Evolutionary conservation across 306 rosid species (phyloP).

Genomic region (Inga leiocalycina): DNA sequence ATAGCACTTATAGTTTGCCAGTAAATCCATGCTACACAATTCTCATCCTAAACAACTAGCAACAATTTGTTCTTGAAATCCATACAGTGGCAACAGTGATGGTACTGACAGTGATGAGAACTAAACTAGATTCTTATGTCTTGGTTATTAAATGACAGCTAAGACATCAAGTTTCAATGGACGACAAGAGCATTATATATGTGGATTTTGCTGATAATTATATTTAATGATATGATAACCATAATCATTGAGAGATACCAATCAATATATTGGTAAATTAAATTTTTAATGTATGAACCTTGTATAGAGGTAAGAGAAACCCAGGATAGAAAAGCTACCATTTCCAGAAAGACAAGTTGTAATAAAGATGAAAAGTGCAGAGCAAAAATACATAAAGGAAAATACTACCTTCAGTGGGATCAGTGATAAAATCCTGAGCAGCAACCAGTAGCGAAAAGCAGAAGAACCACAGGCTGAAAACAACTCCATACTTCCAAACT

Average conservation of each 20-base stretch:
- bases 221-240: background rate
- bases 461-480: constrained; percentile 50
- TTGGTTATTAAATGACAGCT: background rate
- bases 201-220: background rate
- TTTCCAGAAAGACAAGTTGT: background rate
- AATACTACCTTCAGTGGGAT: constrained; percentile 68
- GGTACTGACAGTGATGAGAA: background rate
- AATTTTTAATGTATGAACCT: background rate
- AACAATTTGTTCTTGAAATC: background rate
- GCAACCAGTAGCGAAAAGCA: constrained; percentile 45
- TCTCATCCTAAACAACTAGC: background rate
- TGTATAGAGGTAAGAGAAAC: background rate
- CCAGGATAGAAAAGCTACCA: background rate
- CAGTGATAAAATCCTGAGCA: constrained; percentile 41
- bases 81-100: background rate
- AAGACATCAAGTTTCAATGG: background rate
- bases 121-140: background rate
- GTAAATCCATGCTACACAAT: background rate
- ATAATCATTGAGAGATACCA: constrained; percentile 5
- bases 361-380: constrained; percentile 1
- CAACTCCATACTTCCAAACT: constrained; percentile 41
- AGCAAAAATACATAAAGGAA: background rate
- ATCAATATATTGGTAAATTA: background rate
- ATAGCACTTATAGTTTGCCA: background rate
- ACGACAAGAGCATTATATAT: background rate